These are phyloP conservation scores for Papilionanthe hybrid DNA, from an alignment of 116 monocot species.

Conservation along the genomic window DNA sequence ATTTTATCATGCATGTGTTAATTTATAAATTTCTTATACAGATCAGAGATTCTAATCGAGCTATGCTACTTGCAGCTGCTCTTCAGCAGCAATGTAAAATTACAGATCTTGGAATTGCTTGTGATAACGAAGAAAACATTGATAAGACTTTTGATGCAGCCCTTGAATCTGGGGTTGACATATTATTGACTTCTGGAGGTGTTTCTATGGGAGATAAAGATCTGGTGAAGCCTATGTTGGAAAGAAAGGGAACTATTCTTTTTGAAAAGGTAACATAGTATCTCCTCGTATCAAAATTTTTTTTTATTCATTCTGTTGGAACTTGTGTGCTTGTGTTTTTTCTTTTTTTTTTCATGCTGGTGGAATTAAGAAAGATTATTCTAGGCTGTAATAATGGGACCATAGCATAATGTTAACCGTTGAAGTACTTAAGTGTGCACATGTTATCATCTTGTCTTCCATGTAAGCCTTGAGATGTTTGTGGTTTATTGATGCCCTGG, in stretches of 20 bases:
- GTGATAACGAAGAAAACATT: constrained; percentile 63
- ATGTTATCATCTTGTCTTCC: background rate
- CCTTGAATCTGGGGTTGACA: constrained; percentile 53
- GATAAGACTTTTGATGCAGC: constrained; percentile 39
- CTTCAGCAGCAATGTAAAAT: constrained; percentile 71
- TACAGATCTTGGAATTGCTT: constrained; percentile 78
- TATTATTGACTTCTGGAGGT: constrained; percentile 91
- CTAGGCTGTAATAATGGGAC: background rate
- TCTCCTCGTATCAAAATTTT: background rate
- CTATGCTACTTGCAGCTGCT: constrained; percentile 80
- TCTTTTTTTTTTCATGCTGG: background rate
- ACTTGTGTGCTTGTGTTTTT: background rate
- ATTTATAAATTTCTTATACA: constrained; percentile 26
- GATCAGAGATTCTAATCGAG: constrained; percentile 92
- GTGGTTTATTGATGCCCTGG: background rate
- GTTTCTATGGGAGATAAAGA: constrained; percentile 98
- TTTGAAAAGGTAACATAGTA: constrained; percentile 59
- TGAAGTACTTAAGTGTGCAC: background rate
- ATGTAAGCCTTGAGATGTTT: background rate
- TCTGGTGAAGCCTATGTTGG: constrained; percentile 81
- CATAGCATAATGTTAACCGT: background rate
- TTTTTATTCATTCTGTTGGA: background rate
- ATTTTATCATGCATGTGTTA: background rate
- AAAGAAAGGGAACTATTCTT: constrained; percentile 56
- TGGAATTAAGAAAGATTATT: background rate